A percentile compares a stretch with the other conserved stretches of the same genome.
Conservation (phyloP, 177 flowering plant species). For the Vitis hybrid region DNA sequence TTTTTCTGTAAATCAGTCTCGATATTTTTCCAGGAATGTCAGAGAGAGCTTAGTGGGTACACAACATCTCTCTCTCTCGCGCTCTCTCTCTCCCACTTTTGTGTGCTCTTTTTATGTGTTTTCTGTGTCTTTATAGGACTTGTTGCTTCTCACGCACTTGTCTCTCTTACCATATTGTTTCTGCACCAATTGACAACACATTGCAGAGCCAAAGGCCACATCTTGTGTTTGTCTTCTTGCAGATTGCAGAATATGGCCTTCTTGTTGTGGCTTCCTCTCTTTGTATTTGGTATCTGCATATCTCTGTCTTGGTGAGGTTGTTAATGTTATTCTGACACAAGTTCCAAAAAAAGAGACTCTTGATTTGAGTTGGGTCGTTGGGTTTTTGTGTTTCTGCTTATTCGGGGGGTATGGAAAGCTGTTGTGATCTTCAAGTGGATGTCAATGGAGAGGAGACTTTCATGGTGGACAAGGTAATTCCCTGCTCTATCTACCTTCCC, state of each 20-base stretch:
- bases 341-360: conserved; percentile 18
- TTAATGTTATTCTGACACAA: conserved; percentile 3
- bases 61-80: conserved; percentile 17
- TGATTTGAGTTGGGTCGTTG: conserved; percentile 30
- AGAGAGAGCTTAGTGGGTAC: conserved; percentile 24
- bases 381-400: conserved; percentile 9
- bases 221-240: conserved; percentile 47
- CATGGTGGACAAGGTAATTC: conserved; percentile 43
- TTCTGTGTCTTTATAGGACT: conserved; percentile 12
- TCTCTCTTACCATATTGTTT: conserved; percentile 13
- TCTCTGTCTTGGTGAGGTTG: conserved; percentile 13
- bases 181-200: conserved; percentile 20
- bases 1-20: not conserved
- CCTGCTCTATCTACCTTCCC: not conserved
- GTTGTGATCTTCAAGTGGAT: conserved; percentile 50
- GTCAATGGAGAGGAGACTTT: conserved; percentile 51
- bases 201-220: conserved; percentile 28
- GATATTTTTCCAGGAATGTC: conserved; percentile 34
- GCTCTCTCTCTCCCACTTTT: conserved; percentile 18
- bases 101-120: conserved; percentile 15
- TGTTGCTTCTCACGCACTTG: too few relatives aligned
- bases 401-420: conserved; percentile 27
- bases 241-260: conserved; percentile 32
- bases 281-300: conserved; percentile 6
- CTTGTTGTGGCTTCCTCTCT: conserved; percentile 9